Base-by-base conservation (phyloP, 2,329 filamentous ascomycete species). In the Acrocalymma vagum region DNA sequence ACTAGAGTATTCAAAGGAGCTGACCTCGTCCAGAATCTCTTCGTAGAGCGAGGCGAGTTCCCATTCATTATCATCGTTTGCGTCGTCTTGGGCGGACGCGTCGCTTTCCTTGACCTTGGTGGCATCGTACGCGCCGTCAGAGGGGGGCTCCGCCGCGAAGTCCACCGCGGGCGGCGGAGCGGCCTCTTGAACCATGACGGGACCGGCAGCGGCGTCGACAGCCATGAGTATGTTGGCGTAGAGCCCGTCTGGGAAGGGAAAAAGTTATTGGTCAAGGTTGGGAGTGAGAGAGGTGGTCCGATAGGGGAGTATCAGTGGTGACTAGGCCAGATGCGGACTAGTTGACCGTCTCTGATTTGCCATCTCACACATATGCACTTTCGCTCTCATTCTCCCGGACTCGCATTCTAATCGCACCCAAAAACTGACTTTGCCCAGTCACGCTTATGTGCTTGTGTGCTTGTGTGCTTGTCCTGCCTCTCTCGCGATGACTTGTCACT, bases 41-140 rank as follows among this genome's bases (percentile, higher is more conserved):
- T 69, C 67, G 32, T 60, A 63, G 30, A 62, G 48, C 20, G 63
- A 70, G 13, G 56, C 58, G 35, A 53, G 51, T 38, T 67, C 65
- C 63, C 59, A 64, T 20, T 52, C 46, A 38, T 57, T 56, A 37
- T 53, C 63, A 26, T 67, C 58, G 17, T 53, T 48, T 9, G 42
- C 33, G 30, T 47, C 48, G 18, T 45, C 45, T 16, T 51, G 35
- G 7, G 53, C 41, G 17, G 50, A 24, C 26, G 54, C 52, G 33
- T 48, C 52, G 29, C 49, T 45, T 34, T 48, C 45, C 21, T 49
- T 33, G 16, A 38, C 38, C 35, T 35, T 34, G 33, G 45, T 26
- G 24, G 42, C 27, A 36, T 54, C 45, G 31, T 45, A 37, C 35
- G 53, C 51, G 51, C 38, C 42, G 21, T 53, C 46, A 18, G 44